These are phyloP conservation scores for Thalassiosira profunda DNA, from an alignment of 108 stramenopile species.

Conservation along the genomic window DNA sequence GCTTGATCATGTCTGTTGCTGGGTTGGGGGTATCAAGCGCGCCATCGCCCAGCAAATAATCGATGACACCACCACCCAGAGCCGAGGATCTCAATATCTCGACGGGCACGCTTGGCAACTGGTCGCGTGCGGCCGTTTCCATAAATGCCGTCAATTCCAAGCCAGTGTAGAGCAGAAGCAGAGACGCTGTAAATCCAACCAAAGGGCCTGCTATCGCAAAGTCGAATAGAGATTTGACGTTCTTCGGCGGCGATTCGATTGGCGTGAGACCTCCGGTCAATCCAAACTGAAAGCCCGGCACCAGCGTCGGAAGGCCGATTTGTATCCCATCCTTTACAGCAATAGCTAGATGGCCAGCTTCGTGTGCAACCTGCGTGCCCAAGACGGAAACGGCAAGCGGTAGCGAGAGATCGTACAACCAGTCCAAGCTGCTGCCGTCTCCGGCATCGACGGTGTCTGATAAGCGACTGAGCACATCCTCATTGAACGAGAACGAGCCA, in stretches of 20 bases:
- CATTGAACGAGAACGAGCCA: constrained; percentile 59
- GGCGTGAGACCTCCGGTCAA: constrained; percentile 56
- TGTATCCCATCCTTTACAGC: constrained; percentile 61
- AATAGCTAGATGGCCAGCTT: constrained; percentile 50
- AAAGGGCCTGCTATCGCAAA: constrained; percentile 68
- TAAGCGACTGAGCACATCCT: constrained; percentile 45
- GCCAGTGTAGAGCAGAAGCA: constrained; percentile 52
- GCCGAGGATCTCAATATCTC: constrained; percentile 52
- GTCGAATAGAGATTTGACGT: constrained; percentile 64
- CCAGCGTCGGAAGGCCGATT: constrained; percentile 51
- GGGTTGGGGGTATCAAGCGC: constrained; percentile 42
- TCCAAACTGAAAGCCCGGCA: constrained; percentile 65
- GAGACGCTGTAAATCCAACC: constrained; percentile 36
- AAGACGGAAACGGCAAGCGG: constrained; percentile 45
- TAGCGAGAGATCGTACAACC: constrained; percentile 45
- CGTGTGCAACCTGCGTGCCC: constrained; percentile 51
- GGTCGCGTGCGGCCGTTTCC: constrained; percentile 26
- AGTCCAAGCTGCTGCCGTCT: constrained; percentile 26
- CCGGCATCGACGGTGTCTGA: constrained; percentile 21
- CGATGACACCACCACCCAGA: constrained; percentile 60
- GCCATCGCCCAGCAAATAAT: constrained; percentile 56
- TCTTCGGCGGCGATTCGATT: constrained; percentile 51
- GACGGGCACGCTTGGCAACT: constrained; percentile 55
- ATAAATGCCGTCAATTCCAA: constrained; percentile 54
- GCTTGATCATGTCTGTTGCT: constrained; percentile 36